Evolutionary conservation across 2,329 filamentous ascomycete genomes (phyloP).

Genomic region (Pseudogymnoascus sp.): DNA sequence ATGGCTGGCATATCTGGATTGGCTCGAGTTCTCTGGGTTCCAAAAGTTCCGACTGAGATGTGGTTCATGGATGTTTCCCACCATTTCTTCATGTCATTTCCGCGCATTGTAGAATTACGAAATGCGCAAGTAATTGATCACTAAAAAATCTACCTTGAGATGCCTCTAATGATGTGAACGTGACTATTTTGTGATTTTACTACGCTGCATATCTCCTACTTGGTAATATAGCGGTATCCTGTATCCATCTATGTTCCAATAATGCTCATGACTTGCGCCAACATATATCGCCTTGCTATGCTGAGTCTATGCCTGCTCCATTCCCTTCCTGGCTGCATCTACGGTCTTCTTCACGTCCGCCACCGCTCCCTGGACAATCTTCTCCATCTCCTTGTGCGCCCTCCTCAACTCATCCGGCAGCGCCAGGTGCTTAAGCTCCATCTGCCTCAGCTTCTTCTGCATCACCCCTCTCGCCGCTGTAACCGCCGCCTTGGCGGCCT

Average conservation of each 20-base stretch:
- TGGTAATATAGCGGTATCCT: neutral
- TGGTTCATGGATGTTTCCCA: slow-evolving; percentile 4
- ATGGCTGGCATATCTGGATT: slow-evolving; percentile 20
- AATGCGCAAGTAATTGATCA: slow-evolving; percentile 5
- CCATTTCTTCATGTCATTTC: neutral
- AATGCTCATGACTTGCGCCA: neutral
- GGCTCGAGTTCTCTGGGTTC: slow-evolving; percentile 6
- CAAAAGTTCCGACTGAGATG: slow-evolving; percentile 5
- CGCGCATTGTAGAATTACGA: slow-evolving; percentile 7
- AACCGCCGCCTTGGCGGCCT: slow-evolving; percentile 23
- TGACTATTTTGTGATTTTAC: neutral
- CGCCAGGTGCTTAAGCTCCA: slow-evolving; percentile 27
- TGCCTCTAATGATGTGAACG: neutral
- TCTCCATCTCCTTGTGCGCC: slow-evolving; percentile 32
- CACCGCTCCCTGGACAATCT: slow-evolving; percentile 28
- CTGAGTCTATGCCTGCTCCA: slow-evolving; percentile 23
- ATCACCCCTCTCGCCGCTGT: slow-evolving; percentile 27
- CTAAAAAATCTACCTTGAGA: neutral
- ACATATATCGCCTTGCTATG: neutral
- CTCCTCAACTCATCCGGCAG: slow-evolving; percentile 32
- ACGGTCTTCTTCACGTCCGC: slow-evolving; percentile 29
- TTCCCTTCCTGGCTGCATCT: slow-evolving; percentile 29
- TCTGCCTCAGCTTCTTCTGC: slow-evolving; percentile 29
- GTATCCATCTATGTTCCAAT: neutral
- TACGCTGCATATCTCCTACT: neutral